Conservation (phyloP, 176 grass and related monocot species). For the Zoysia japonica region DNA sequence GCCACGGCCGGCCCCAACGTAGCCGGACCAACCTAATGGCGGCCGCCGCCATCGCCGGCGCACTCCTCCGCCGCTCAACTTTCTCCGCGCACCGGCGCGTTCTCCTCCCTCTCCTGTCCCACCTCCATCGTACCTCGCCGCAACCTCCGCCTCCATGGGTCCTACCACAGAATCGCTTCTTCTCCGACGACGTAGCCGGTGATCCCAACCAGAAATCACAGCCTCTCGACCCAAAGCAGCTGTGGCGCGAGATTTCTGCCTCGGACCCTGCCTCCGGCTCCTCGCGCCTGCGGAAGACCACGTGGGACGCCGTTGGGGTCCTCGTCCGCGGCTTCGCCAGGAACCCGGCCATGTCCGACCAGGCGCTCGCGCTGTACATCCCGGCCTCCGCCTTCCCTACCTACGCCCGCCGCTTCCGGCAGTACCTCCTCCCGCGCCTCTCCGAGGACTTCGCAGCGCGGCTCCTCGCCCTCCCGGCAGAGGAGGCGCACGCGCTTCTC, state of each 20-base stretch:
- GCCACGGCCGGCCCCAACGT: conserved; percentile 20
- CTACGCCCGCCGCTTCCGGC: conserved; percentile 52
- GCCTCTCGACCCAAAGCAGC: conserved; percentile 44
- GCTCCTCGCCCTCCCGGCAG: conserved; percentile 44
- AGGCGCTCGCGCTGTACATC: conserved; percentile 84
- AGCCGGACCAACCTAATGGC: conserved; percentile 29
- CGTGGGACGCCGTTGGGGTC: conserved; percentile 48
- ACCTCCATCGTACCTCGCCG: conserved; percentile 24
- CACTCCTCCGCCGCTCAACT: conserved; percentile 32
- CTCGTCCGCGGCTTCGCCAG: conserved; percentile 68
- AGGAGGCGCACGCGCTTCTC: conserved; percentile 63
- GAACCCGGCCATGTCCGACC: conserved; percentile 68
- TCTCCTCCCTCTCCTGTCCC: conserved; percentile 36
- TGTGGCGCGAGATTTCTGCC: conserved; percentile 65
- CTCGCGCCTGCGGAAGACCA: conserved; percentile 48
- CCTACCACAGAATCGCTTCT: conserved; percentile 29
- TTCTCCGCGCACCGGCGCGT: conserved; percentile 14
- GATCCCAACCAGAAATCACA: conserved; percentile 11
- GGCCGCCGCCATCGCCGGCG: conserved; percentile 35
- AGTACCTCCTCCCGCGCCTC: conserved; percentile 61
- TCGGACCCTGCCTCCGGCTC: conserved; percentile 23
- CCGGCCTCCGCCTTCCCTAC: conserved; percentile 59
- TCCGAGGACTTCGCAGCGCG: conserved; percentile 34
- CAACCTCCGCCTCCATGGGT: conserved; percentile 36
- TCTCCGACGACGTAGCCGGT: conserved; percentile 29